A percentile compares a stretch with the other conserved stretches of the same genome.
phyloP scores from a whole-genome alignment of 2,329 filamentous ascomycete genomes.

The Graphiopsis chlorocephala region DNA sequence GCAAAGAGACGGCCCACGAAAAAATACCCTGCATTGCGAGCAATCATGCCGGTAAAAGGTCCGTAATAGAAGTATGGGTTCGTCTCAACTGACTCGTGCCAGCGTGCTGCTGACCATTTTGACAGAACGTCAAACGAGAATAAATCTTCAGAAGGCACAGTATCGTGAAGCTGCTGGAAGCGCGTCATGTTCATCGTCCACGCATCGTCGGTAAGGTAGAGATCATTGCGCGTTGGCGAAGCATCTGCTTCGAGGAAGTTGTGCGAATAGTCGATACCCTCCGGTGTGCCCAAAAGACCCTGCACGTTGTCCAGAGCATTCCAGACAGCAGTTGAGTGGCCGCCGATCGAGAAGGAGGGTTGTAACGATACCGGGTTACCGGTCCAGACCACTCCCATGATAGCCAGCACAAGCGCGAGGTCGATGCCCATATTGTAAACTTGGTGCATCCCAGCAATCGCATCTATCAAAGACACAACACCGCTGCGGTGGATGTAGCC shows the following conservation, averaged over 20 bases:
- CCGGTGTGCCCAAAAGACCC: conserved; percentile 26
- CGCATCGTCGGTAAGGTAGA: conserved; percentile 49
- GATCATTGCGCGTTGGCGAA: conserved; percentile 52
- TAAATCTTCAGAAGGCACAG: conserved; percentile 20
- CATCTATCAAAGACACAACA: conserved; percentile 30
- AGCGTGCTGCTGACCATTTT: conserved; percentile 28
- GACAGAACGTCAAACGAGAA: conserved; percentile 32
- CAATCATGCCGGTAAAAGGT: conserved; percentile 29
- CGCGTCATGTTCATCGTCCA: conserved; percentile 52
- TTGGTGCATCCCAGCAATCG: conserved; percentile 17
- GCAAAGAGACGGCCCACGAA: conserved; percentile 28
- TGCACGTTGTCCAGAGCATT: conserved; percentile 39
- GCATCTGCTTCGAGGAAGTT: conserved; percentile 56
- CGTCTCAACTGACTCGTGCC: conserved; percentile 25
- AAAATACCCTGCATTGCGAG: conserved; percentile 26
- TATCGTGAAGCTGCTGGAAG: conserved; percentile 48
- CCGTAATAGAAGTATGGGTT: conserved; percentile 33
- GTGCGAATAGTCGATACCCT: conserved; percentile 49
- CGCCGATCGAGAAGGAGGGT: conserved; percentile 31
- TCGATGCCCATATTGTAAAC: conserved; percentile 33
- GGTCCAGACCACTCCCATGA: conserved; percentile 32
- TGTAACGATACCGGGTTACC: conserved; percentile 43
- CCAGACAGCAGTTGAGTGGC: conserved; percentile 27
- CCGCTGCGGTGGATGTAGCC: conserved; percentile 29
- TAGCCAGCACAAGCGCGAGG: conserved; percentile 29